These are phyloP conservation scores for Onygena corvina DNA, from an alignment of 2,329 filamentous ascomycete species.

Conservation along the genomic window DNA sequence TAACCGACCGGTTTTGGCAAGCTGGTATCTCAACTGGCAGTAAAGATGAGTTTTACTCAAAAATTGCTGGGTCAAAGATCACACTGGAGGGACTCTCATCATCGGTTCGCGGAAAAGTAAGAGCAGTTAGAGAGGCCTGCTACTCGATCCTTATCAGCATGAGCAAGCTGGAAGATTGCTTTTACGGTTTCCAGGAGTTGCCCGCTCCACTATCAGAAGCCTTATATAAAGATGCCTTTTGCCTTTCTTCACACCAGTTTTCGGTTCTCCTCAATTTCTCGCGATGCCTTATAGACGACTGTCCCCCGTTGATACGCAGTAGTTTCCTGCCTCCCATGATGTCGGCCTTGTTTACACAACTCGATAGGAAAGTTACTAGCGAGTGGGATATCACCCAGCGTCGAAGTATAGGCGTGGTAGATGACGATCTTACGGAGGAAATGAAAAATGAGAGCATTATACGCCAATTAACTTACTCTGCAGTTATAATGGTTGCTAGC, in stretches of 20 bases:
- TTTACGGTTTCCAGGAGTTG: slow-evolving; percentile 80
- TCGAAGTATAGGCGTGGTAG: slow-evolving; percentile 48
- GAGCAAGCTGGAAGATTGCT: slow-evolving; percentile 72
- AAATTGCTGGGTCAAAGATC: slow-evolving; percentile 74
- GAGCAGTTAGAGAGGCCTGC: slow-evolving; percentile 81
- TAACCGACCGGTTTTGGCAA: slow-evolving; percentile 97
- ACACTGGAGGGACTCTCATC: slow-evolving; percentile 91
- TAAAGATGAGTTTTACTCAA: slow-evolving; percentile 90
- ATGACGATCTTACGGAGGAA: slow-evolving; percentile 77
- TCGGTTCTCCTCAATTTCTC: slow-evolving; percentile 86
- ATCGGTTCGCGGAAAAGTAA: slow-evolving; percentile 75
- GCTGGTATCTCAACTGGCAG: slow-evolving; percentile 91
- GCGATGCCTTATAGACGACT: slow-evolving; percentile 80
- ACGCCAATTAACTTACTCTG: slow-evolving; percentile 80
- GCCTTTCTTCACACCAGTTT: slow-evolving; percentile 81
- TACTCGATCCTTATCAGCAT: slow-evolving; percentile 93
- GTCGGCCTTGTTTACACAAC: slow-evolving; percentile 67
- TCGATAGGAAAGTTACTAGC: slow-evolving; percentile 72
- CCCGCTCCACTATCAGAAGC: slow-evolving; percentile 72
- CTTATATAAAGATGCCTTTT: slow-evolving; percentile 68
- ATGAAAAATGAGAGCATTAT: slow-evolving; percentile 98
- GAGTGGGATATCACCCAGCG: slow-evolving; percentile 72
- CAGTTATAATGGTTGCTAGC: slow-evolving; percentile 81
- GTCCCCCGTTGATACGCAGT: slow-evolving; percentile 62
- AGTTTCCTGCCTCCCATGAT: slow-evolving; percentile 79